A percentile compares a stretch with the other conserved stretches of the same genome.
These are phyloP conservation scores for Pichia sp. DNA, from an alignment of 1,139 yeast genomes.

Conservation along the genomic window DNA sequence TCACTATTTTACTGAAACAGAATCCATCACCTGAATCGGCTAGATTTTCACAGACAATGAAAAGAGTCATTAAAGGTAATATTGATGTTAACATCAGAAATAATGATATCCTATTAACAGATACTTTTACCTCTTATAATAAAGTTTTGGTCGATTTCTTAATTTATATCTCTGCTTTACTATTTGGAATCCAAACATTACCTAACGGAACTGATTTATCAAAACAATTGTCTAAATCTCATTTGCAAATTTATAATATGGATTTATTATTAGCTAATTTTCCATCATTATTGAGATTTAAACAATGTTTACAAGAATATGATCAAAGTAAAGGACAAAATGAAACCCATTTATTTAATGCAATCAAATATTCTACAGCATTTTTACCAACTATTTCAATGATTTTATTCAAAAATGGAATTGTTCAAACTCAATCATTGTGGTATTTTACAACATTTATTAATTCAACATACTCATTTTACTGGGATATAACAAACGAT, in stretches of 20 bases:
- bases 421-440: conserved; percentile 23
- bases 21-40: conserved; percentile 35
- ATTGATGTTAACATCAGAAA: conserved; percentile 57
- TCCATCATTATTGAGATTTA: conserved; percentile 68
- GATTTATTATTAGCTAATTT: conserved; percentile 45
- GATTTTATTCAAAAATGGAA: conserved; percentile 32
- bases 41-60: conserved; percentile 42
- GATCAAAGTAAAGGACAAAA: conserved; percentile 40
- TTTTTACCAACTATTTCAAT: conserved; percentile 56
- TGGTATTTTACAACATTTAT: conserved; percentile 53
- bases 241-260: conserved; percentile 30
- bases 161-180: conserved; percentile 39
- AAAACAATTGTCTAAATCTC: conserved; percentile 22
- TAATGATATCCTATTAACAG: conserved; percentile 75
- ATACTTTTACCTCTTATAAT: conserved; percentile 72
- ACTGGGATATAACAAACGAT: conserved; percentile 87
- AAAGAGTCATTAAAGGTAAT: conserved; percentile 50
- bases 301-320: conserved; percentile 76
- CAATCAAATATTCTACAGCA: conserved; percentile 66
- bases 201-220: conserved; percentile 22
- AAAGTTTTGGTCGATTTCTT: conserved; percentile 69
- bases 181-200: conserved; percentile 33
- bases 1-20: conserved; percentile 17
- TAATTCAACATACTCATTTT: conserved; percentile 70
- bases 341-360: conserved; percentile 56